Conservation (phyloP, 257 asterid species). For the Solanum boliviense region DNA sequence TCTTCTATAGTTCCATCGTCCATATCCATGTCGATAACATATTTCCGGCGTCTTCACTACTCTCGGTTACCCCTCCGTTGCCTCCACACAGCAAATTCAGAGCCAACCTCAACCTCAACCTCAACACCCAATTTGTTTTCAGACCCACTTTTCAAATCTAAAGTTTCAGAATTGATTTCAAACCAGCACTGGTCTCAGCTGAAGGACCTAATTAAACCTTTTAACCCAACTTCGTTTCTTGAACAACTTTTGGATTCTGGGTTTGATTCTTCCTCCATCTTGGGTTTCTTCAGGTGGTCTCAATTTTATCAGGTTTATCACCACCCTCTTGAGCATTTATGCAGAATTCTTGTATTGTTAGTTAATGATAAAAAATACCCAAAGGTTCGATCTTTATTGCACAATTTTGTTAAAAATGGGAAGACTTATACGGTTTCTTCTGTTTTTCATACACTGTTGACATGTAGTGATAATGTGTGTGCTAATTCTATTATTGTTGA, state of each 20-base stretch:
- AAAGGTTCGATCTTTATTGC: conserved; percentile 53
- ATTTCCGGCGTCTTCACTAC: background rate
- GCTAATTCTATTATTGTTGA: conserved; percentile 53
- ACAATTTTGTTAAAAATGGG: conserved; percentile 28
- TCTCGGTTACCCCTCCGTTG: conserved; percentile 1
- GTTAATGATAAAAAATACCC: conserved; percentile 51
- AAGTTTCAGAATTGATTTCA: conserved; percentile 34
- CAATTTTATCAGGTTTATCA: conserved; percentile 29
- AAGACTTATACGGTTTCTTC: conserved; percentile 23
- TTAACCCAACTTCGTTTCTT: conserved; percentile 30
- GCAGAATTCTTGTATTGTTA: conserved; percentile 32
- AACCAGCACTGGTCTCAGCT: conserved; percentile 53
- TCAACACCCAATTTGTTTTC: background rate
- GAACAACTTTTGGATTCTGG: conserved; percentile 30
- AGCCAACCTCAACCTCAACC: background rate
- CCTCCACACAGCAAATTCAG: background rate
- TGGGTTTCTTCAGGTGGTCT: conserved; percentile 61
- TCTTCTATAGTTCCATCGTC: background rate
- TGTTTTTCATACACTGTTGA: conserved; percentile 46
- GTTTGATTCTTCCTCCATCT: conserved; percentile 25
- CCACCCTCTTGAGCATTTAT: conserved; percentile 31
- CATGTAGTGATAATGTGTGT: conserved; percentile 34
- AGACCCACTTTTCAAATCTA: conserved; percentile 18
- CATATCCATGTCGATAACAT: background rate
- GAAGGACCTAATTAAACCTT: conserved; percentile 24